Percentiles rank a stretch among this genome's conserved stretches.
Conservation (phyloP, 345 rosid species). For the Pugionium cornutum region DNA sequence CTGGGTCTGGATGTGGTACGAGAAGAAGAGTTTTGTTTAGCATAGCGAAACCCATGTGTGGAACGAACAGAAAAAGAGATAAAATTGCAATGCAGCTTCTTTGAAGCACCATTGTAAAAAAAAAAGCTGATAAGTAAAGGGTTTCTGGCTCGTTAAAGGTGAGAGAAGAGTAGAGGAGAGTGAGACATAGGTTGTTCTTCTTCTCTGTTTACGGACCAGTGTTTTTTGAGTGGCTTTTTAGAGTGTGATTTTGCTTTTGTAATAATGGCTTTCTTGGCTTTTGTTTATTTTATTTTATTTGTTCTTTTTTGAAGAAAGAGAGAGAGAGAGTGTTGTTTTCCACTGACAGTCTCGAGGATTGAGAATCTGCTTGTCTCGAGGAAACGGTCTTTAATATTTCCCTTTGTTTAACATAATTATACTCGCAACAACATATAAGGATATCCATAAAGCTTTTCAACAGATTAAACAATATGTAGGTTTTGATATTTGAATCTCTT, state of each 20-base stretch:
- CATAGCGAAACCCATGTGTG: conserved; percentile 45
- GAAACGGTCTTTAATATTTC: conserved; percentile 37
- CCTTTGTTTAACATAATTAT: background rate
- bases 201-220: conserved; percentile 25
- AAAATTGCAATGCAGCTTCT: conserved; percentile 55
- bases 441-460: conserved; percentile 22
- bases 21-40: conserved; percentile 63
- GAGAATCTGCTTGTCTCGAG: conserved; percentile 46
- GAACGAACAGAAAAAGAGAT: conserved; percentile 45
- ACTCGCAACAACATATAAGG: background rate
- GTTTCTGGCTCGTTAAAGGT: conserved; percentile 5
- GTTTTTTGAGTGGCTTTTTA: conserved; percentile 35
- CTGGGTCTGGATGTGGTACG: conserved; percentile 73
- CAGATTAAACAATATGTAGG: conserved; percentile 16
- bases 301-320: conserved; percentile 33
- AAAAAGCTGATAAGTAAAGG: background rate
- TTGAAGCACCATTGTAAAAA: conserved; percentile 37
- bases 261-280: conserved; percentile 40
- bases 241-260: conserved; percentile 35
- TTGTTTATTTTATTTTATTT: conserved; percentile 21
- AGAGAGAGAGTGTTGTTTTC: conserved; percentile 32
- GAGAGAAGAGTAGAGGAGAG: conserved; percentile 28
- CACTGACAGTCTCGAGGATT: conserved; percentile 42
- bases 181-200: conserved; percentile 26
- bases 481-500: conserved; percentile 18